Evolutionary conservation across 345 rosid species (phyloP), one percentile per base, ranked within the genome.

Genomic region (Sisymbrium irio): DNA sequence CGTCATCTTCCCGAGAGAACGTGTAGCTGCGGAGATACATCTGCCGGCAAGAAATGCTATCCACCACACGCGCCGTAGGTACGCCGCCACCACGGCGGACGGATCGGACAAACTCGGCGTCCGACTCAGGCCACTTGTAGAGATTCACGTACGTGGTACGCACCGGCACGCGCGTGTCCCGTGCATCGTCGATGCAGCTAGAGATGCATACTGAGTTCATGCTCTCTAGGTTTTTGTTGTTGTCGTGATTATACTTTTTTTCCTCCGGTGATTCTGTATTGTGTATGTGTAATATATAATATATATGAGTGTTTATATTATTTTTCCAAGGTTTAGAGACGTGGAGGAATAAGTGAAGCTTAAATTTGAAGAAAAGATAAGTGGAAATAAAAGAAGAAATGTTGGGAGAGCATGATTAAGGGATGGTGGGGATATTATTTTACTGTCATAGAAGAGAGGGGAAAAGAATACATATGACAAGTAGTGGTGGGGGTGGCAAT

Each of bases 1-100:
- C 71, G 13, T 58, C 66, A 15, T 85, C 89, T 50, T 86, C 83
- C 55, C 87, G 74, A 14, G 90, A 83, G 60, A 92, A 92, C 2
- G 91, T 84, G 79, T 92, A 92, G 87, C 96, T 92, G 47, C 96
- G 83, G 3, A 92, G 81, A 70, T 88, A 92, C 80, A 87, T 87
- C 76, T 92, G 96, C 73, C 98, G 72, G 79, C 96, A 88, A 14
- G 94, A 89, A 68, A 88, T 85, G 67, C 89, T 88, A 71, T 92
- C 98, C 41, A 92, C 94, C 7, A 89, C 94, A 59, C 84, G 81
- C 47, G 63, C 37, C 20, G 45, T 54, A 37, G 69, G 62, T 53
- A 44, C 71, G 57, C 18, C 70, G 9, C 81, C 65, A 49, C 69
- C 77, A 46, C 77, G 51, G 42, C 75, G 78, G 36, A 79, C 79